phyloP scores from a whole-genome alignment of 805 yeast species.

The Myxozyma nipponensis region DNA sequence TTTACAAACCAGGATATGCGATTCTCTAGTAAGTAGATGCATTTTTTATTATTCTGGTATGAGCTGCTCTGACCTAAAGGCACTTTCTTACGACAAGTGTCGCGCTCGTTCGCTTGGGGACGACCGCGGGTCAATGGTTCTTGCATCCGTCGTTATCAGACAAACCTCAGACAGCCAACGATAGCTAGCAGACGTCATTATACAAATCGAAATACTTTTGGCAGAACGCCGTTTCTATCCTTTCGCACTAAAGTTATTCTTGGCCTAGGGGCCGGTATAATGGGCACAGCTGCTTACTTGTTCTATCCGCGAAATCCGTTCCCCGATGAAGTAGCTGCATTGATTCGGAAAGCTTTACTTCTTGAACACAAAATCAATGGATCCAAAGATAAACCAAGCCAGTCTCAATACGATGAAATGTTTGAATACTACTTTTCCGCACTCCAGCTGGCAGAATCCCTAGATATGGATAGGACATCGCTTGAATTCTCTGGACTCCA shows the following conservation, averaged over 20 bases:
- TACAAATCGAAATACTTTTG: too few species aligned
- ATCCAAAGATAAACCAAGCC: conserved; percentile 46
- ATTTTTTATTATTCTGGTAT: too few species aligned
- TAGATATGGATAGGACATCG: conserved; percentile 53
- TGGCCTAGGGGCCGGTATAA: background rate
- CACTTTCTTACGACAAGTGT: too few species aligned
- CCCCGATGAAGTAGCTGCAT: conserved; percentile 65
- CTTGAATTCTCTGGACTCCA: conserved; percentile 91
- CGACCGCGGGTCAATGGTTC: too few species aligned
- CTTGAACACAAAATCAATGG: conserved; percentile 58
- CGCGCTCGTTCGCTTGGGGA: too few species aligned
- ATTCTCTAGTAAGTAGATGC: too few species aligned
- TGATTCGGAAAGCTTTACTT: conserved; percentile 72
- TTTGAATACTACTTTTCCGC: conserved; percentile 72
- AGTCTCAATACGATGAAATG: too few species aligned
- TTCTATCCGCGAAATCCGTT: conserved; percentile 29
- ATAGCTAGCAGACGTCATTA: too few species aligned
- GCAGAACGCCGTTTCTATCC: background rate
- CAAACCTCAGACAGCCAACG: too few species aligned
- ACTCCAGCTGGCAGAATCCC: conserved; percentile 54
- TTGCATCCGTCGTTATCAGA: too few species aligned
- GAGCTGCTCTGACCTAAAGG: too few species aligned
- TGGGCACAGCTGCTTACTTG: background rate
- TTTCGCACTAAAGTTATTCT: background rate
- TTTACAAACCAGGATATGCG: too few species aligned